Base-by-base conservation (phyloP, 108 stramenopile species). In the Skeletonema grethae region DNA sequence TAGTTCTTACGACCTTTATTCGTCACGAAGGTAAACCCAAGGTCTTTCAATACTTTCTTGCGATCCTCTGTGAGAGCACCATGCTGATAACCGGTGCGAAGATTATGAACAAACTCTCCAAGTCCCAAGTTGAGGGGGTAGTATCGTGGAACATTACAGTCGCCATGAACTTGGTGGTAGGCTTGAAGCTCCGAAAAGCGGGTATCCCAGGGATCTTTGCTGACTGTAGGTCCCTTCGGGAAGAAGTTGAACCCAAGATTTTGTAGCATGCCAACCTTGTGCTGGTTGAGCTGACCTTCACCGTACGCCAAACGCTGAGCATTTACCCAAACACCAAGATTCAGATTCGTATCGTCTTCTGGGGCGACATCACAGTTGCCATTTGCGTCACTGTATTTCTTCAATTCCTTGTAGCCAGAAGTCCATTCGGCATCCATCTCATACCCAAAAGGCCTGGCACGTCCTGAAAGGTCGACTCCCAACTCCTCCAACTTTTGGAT, bases 331-430 rank as follows among this genome's bases (percentile, higher is more conserved):
- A 4, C 25, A 11, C 50, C 71, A 31, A 72, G 65, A 28, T 39
- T 43, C n/a, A 72, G 65, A 28, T 39, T 43, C n/a, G 15, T 15
- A 10, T 43, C 41, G 41, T 15, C 43, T 18, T 72, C 65, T 16
- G 71, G 71, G 11, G n/a, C n/a, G n/a, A 72, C 71, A 57, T 72
- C 56, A 57, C 65, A 66, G 28, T 72, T 22, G 5, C 71, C 71
- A 22, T 48, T 16, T 53, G 18, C 25, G 16, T 20, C 50, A 55
- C 56, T 34, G 58, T 72, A 72, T 43, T 25, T 43, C 12, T n/a
- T 22, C 71, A 72, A 34, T 12, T 65, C 63, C 10, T 55, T 56
- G 28, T 66, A 53, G 8, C 7, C n/a, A 24, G 25, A 5, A 16
- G 15, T 31, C 63, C 71, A 66, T 3, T 22, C 22, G 29, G 31